These are phyloP conservation scores for Candida maesae DNA, from an alignment of 805 yeast genomes.

Conservation along the genomic window DNA sequence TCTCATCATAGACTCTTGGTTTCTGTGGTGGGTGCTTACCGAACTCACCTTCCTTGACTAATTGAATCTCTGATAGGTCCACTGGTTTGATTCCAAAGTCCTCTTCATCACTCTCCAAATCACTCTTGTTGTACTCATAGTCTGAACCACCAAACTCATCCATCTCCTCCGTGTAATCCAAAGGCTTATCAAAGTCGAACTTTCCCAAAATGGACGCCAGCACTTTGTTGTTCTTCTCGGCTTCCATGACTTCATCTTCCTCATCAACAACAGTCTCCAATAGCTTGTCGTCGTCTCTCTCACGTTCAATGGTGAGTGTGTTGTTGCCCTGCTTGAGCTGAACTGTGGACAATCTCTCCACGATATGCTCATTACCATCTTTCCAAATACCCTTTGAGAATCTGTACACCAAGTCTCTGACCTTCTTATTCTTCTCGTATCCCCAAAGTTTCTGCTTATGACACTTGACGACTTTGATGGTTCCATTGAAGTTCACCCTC, in stretches of 20 bases:
- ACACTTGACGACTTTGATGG: constrained; percentile 50
- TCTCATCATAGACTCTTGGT: constrained; percentile 18
- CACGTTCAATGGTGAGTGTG: constrained; percentile 11
- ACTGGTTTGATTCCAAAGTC: constrained; percentile 26
- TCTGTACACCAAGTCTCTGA: constrained; percentile 58
- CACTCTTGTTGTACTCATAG: constrained; percentile 45
- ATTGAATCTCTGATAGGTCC: constrained; percentile 23
- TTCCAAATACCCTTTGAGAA: constrained; percentile 71
- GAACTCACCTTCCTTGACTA: constrained; percentile 28
- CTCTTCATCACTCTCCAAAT: constrained; percentile 29
- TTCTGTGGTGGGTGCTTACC: constrained; percentile 16
- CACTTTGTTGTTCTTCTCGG: constrained; percentile 41
- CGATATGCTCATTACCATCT: constrained; percentile 73
- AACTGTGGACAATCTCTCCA: constrained; percentile 47
- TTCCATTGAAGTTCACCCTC: constrained; percentile 58
- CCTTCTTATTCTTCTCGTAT: constrained; percentile 59
- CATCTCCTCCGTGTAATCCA: constrained; percentile 38
- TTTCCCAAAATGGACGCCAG: constrained; percentile 44
- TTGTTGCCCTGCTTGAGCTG: constrained; percentile 19
- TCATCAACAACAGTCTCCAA: constrained; percentile 30
- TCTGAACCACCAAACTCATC: constrained; percentile 39
- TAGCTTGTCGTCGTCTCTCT: constrained; percentile 16
- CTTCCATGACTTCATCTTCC: constrained; percentile 37
- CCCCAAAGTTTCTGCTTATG: constrained; percentile 91
- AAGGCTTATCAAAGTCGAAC: constrained; percentile 51